These are phyloP conservation scores for Acacia acuminata DNA, from an alignment of 306 rosid genomes.

Conservation along the genomic window DNA sequence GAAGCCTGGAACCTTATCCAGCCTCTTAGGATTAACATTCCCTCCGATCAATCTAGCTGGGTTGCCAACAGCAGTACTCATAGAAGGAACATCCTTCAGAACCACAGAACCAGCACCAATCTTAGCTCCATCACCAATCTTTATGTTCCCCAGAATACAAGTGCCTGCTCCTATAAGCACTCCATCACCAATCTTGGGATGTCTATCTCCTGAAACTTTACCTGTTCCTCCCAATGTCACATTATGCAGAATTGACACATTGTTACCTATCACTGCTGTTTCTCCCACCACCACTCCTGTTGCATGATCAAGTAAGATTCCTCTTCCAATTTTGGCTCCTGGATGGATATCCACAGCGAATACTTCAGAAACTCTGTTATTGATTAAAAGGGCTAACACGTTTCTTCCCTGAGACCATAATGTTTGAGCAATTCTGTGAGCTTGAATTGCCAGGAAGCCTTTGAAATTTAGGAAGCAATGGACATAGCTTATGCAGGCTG, in stretches of 20 bases:
- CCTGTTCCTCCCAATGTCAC: slow-evolving; percentile 97
- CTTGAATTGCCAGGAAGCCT: slow-evolving; percentile 79
- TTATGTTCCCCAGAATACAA: slow-evolving; percentile 79
- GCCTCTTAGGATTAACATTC: slow-evolving; percentile 66
- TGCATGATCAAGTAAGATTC: slow-evolving; percentile 83
- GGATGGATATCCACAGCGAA: slow-evolving; percentile 90
- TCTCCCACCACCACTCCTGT: slow-evolving; percentile 92
- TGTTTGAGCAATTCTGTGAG: slow-evolving; percentile 72
- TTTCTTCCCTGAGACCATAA: slow-evolving; percentile 67
- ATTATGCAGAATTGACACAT: slow-evolving; percentile 84
- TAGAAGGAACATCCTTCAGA: slow-evolving; percentile 86
- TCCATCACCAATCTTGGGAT: slow-evolving; percentile 93
- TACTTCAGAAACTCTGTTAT: slow-evolving; percentile 78
- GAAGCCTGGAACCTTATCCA: slow-evolving; percentile 71
- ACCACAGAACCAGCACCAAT: slow-evolving; percentile 94
- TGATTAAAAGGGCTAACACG: slow-evolving; percentile 64
- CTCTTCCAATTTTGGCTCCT: slow-evolving; percentile 77
- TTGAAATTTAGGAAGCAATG: slow-evolving; percentile 84
- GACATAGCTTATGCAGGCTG: slow-evolving; percentile 73
- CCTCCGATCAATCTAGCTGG: slow-evolving; percentile 89
- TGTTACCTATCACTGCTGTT: slow-evolving; percentile 86
- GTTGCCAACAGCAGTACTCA: slow-evolving; percentile 88
- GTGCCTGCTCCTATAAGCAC: slow-evolving; percentile 92
- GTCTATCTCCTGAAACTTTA: slow-evolving; percentile 76
- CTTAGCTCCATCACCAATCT: slow-evolving; percentile 80